Conservation (phyloP, 805 yeast genomes). For the Trichomonascus vanleenenianus region DNA sequence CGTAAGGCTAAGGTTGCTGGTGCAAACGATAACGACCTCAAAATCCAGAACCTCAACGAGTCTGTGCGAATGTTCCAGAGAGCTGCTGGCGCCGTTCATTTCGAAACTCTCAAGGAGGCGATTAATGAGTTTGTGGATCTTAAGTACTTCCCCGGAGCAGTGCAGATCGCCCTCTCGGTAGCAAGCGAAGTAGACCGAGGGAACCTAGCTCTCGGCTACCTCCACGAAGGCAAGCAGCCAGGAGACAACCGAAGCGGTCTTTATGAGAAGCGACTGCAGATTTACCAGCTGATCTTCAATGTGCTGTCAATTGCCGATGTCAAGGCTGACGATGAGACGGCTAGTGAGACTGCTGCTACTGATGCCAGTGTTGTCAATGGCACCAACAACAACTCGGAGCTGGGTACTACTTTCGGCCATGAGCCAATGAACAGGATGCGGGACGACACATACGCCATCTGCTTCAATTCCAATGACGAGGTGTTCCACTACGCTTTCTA, state of each 20-base stretch:
- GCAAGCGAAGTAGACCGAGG: conserved; percentile 62
- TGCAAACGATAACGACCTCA: conserved; percentile 56
- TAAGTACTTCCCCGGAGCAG: conserved; percentile 77
- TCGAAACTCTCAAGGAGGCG: conserved; percentile 77
- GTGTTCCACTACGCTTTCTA: conserved; percentile 87
- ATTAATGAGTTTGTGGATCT: conserved; percentile 68
- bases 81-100: conserved; percentile 67
- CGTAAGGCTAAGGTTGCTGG: conserved; percentile 78
- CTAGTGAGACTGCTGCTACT: conserved; percentile 24
- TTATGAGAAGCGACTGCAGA: conserved; percentile 45
- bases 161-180: conserved; percentile 69
- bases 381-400: neutral
- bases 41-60: conserved; percentile 56
- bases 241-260: conserved; percentile 45
- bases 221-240: conserved; percentile 42
- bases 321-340: conserved; percentile 32
- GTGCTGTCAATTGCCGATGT: conserved; percentile 67
- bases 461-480: conserved; percentile 69
- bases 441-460: conserved; percentile 64
- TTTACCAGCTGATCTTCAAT: conserved; percentile 69
- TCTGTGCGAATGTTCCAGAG: conserved; percentile 72
- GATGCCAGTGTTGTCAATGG: neutral
- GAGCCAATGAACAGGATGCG: conserved; percentile 37
- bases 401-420: conserved; percentile 27
- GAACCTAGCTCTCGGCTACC: conserved; percentile 49